These are phyloP conservation scores for Pichiaceae sp. DNA, from an alignment of 1,139 yeast genomes.

Conservation along the genomic window DNA sequence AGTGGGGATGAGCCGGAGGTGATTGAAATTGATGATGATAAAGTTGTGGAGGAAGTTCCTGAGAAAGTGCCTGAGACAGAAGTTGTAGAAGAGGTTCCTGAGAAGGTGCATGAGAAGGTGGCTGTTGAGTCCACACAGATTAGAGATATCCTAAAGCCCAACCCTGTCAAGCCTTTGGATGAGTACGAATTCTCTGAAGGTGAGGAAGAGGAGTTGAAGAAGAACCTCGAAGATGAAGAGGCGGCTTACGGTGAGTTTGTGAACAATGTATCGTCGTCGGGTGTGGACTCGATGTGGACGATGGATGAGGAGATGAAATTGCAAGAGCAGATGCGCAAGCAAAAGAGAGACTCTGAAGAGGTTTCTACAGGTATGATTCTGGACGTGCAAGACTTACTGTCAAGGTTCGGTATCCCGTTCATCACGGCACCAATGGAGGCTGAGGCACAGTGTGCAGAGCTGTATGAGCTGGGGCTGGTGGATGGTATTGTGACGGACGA, in stretches of 20 bases:
- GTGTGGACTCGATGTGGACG: conserved; percentile 22
- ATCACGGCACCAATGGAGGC: conserved; percentile 98
- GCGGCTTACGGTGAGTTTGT: conserved; percentile 63
- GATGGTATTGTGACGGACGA: conserved; percentile 98
- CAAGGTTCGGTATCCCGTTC: conserved; percentile 87
- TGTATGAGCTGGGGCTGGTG: conserved; percentile 57
- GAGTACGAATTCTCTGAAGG: conserved; percentile 69
- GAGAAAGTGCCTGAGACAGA: not conserved
- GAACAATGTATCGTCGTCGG: conserved; percentile 23
- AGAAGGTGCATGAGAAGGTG: not conserved
- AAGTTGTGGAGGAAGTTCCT: conserved; percentile 2
- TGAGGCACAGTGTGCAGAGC: conserved; percentile 93
- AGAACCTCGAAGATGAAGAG: conserved; percentile 61
- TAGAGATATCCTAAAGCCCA: conserved; percentile 1
- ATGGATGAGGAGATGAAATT: conserved; percentile 46
- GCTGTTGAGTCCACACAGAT: not conserved
- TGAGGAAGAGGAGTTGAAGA: conserved; percentile 60
- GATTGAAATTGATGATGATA: conserved; percentile 4
- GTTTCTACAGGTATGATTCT: conserved; percentile 80
- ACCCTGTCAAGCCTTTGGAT: not conserved
- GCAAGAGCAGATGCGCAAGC: conserved; percentile 53
- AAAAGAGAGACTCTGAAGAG: conserved; percentile 82
- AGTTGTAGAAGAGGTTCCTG: conserved; percentile 1
- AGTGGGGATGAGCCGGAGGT: conserved; percentile 4
- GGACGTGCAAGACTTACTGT: conserved; percentile 82